These are phyloP conservation scores for Aspergillus alliaceus DNA, from an alignment of 2,329 filamentous ascomycete genomes.

Conservation along the genomic window DNA sequence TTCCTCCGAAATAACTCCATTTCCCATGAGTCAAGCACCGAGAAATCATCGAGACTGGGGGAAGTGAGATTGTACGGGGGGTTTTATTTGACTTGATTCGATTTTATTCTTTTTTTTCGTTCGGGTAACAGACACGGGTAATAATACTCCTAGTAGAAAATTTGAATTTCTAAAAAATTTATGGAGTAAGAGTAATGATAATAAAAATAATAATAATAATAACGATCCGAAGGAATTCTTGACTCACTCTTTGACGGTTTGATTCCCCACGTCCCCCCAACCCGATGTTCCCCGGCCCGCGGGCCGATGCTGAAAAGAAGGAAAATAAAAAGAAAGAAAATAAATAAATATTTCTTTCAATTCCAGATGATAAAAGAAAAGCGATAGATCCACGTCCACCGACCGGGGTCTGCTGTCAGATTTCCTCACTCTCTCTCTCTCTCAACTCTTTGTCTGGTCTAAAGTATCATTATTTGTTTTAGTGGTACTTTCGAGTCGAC, in stretches of 20 bases:
- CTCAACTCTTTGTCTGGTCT: neutral
- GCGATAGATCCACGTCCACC: constrained; percentile 17
- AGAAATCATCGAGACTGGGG: neutral
- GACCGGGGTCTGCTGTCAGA: constrained; percentile 13
- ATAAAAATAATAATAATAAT: neutral
- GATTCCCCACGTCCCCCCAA: constrained; percentile 19
- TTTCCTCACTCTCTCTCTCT: neutral
- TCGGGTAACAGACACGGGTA: neutral
- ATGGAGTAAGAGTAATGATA: too few species aligned
- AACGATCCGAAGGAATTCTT: too few species aligned
- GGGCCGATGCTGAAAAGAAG: constrained; percentile 10
- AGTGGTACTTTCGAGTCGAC: too few species aligned
- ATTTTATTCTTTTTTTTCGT: constrained; percentile 1
- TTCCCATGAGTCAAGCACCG: neutral
- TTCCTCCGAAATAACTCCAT: constrained; percentile 3
- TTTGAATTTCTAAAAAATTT: too few species aligned
- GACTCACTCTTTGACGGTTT: constrained; percentile 15
- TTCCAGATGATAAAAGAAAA: constrained; percentile 11
- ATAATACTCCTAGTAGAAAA: neutral
- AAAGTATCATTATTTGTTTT: neutral
- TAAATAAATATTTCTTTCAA: neutral
- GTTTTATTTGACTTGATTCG: too few species aligned
- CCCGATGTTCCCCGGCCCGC: constrained; percentile 25
- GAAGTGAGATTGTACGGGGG: neutral
- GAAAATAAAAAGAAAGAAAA: constrained; percentile 2